phyloP scores from a whole-genome alignment of 176 grass and related monocot species.

The Themeda triandra region DNA sequence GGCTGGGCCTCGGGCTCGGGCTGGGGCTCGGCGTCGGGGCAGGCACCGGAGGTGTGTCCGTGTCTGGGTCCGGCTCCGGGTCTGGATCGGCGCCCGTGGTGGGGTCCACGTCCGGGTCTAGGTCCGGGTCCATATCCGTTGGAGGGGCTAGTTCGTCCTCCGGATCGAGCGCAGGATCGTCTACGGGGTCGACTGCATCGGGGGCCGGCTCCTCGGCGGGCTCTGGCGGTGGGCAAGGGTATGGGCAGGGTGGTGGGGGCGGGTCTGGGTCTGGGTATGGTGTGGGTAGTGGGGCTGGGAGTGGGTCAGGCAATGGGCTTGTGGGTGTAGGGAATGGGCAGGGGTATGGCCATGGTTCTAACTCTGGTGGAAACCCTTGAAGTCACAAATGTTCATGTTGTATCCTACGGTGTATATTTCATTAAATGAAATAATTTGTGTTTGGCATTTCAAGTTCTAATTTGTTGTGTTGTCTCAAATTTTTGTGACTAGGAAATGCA shows the following conservation, averaged over 20 bases:
- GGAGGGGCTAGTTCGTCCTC: slow-evolving; percentile 50
- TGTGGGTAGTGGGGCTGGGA: neutral
- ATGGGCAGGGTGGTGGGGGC: neutral
- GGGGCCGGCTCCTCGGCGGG: slow-evolving; percentile 42
- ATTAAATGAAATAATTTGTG: neutral
- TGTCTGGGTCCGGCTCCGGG: slow-evolving; percentile 23
- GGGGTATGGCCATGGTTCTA: slow-evolving; percentile 33
- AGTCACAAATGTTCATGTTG: neutral
- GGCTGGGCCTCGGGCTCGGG: slow-evolving; percentile 31
- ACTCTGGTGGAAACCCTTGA: neutral
- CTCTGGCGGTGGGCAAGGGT: slow-evolving; percentile 23
- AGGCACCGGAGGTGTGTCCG: slow-evolving; percentile 27
- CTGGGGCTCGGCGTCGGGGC: slow-evolving; percentile 8
- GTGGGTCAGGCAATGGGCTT: neutral
- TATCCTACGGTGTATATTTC: neutral
- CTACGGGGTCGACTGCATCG: slow-evolving; percentile 2
- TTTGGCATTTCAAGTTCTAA: neutral
- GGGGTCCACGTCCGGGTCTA: slow-evolving; percentile 14
- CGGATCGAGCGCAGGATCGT: slow-evolving; percentile 34
- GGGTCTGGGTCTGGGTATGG: slow-evolving; percentile 27
- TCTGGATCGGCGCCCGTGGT: slow-evolving; percentile 26
- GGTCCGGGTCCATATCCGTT: slow-evolving; percentile 22
- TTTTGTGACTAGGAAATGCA: neutral
- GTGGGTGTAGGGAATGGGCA: neutral
- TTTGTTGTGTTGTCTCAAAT: too few species aligned